phyloP scores from a whole-genome alignment of 2,329 filamentous ascomycete genomes.

The Apiospora arundinis region DNA sequence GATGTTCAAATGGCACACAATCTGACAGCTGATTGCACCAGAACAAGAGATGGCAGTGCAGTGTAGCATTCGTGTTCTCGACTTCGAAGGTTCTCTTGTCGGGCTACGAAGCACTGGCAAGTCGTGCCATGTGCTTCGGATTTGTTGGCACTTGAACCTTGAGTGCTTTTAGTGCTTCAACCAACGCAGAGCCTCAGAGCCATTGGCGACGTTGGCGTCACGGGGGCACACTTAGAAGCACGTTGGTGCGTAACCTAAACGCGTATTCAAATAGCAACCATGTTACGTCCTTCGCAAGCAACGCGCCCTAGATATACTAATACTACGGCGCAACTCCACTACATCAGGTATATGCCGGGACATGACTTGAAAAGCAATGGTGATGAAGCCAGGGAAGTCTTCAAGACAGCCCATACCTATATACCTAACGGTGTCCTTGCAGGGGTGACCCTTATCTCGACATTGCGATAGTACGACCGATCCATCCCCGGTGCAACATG shows the following conservation, averaged over 20 bases:
- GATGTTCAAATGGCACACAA: background rate
- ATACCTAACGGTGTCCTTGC: background rate
- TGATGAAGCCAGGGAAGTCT: background rate
- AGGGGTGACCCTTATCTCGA: constrained; percentile 2
- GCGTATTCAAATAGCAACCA: background rate
- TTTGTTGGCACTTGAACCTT: background rate
- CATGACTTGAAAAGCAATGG: background rate
- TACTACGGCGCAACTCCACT: background rate
- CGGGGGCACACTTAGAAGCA: background rate
- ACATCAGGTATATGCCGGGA: background rate
- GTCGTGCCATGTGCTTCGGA: background rate
- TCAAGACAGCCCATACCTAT: background rate
- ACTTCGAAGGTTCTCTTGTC: no score
- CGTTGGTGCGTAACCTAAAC: background rate
- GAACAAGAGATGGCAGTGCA: background rate
- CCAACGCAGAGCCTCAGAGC: background rate
- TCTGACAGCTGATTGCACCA: background rate
- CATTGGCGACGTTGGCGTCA: background rate
- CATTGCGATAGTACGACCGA: background rate
- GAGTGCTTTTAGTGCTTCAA: background rate
- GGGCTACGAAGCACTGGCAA: background rate
- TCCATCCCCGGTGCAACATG: background rate
- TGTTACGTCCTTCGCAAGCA: background rate
- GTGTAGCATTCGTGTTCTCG: background rate
- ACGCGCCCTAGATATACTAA: background rate